Evolutionary conservation across 169 alveolate genomes (phyloP).

Genomic region (Plasmodium vinckei): DNA sequence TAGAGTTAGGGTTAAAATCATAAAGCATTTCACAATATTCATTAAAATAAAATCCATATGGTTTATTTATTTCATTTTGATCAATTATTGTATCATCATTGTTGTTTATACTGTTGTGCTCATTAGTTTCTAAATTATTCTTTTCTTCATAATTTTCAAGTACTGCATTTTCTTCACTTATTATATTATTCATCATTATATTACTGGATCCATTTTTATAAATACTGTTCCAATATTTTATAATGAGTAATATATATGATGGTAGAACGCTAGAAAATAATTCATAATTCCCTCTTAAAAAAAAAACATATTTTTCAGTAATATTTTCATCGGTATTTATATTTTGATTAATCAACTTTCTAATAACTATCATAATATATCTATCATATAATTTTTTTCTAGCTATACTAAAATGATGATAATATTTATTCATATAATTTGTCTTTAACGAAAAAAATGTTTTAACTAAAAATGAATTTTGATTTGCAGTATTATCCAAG

Average conservation of each 20-base stretch:
- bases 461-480: not conserved
- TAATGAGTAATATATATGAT: constrained; percentile 38
- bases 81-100: not conserved
- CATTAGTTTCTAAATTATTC: not conserved
- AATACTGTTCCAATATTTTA: constrained; percentile 52
- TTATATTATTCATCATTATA: not conserved
- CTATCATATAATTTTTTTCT: constrained; percentile 71
- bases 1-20: constrained; percentile 8
- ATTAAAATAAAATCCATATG: constrained; percentile 24
- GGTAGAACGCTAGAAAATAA: constrained; percentile 63
- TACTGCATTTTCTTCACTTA: too few species aligned
- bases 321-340: constrained; percentile 5
- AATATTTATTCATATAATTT: constrained; percentile 63
- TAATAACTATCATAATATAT: constrained; percentile 66
- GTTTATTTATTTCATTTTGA: constrained; percentile 1
- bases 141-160: too few species aligned
- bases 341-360: constrained; percentile 39
- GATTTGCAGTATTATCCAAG: not conserved
- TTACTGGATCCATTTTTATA: not conserved
- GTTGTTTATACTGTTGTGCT: not conserved
- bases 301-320: constrained; percentile 37
- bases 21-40: constrained; percentile 30
- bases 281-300: constrained; percentile 64
- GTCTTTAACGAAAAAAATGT: constrained; percentile 36
- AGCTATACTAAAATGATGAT: constrained; percentile 58